Evolutionary conservation across 257 asterid genomes (phyloP), one percentile per base, ranked within the genome.

Genomic region (Capsicum pubescens): DNA sequence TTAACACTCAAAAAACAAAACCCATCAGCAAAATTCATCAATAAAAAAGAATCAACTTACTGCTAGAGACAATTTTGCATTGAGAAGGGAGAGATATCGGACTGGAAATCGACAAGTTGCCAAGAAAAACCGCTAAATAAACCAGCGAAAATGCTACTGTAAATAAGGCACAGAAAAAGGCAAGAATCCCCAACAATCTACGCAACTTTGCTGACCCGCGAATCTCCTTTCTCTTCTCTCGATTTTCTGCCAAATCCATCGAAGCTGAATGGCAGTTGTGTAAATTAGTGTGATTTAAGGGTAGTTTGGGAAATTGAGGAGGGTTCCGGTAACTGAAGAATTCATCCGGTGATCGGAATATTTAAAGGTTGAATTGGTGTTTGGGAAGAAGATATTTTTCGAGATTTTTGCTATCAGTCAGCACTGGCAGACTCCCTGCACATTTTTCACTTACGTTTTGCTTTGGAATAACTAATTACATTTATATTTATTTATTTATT

Each of bases 21-120:
- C 26, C 68, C 32, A 66, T 50, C 56, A 63, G 9, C 7, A 42
- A 81, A 81, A 81, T 46, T 55, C 9, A 63, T 5, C 78, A 64
- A 39, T 42, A 9, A 66, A 69, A 68, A 9, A 5, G 35, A 48
- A 21, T 21, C 66, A 82, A 90, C 95, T 92, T 85, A 96, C 99
- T 90, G 88, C 93, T 96, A 12, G 99, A 93, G 57, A 94, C 92
- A 44, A 96, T 93, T 86, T 89, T 93, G 93, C 99, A 96, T 82
- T 89, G 92, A 50, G 98, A 91, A 58, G 93, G 93, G 21, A 96
- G 92, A 66, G 97, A 91, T 86, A 96, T 95, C 42, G 98, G 98
- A 88, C 89, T 92, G 95, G 97, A 92, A 84, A 92, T 74, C 59
- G 98, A 87, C 66, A 93, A 83, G 83, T 89, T 91, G 11, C 91